Percentiles rank a stretch among this genome's conserved stretches.
Conservation (phyloP, 805 yeast genomes). For the Candida argentea region DNA sequence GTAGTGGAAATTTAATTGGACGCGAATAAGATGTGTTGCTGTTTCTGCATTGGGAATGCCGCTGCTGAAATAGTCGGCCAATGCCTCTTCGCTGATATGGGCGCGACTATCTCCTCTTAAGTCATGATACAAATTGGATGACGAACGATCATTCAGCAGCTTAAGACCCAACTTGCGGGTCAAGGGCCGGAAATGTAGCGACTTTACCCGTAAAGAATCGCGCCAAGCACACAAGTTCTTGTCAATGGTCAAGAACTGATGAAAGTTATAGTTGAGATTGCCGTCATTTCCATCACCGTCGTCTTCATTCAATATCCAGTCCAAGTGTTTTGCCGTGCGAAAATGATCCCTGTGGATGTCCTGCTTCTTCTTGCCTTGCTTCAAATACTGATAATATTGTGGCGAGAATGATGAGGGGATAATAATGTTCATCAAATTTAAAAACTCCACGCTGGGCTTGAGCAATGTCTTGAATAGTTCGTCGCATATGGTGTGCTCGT, state of each 20-base stretch:
- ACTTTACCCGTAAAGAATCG: constrained; percentile 21
- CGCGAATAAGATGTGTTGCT: constrained; percentile 29
- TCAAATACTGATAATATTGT: constrained; percentile 33
- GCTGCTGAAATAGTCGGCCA: constrained; percentile 14
- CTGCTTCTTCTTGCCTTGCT: constrained; percentile 11
- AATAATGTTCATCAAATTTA: constrained; percentile 32
- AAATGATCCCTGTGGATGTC: constrained; percentile 14
- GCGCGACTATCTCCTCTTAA: constrained; percentile 11
- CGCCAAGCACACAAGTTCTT: constrained; percentile 33
- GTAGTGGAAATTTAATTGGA: constrained; percentile 36
- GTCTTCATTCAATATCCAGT: constrained; percentile 35
- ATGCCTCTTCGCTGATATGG: constrained; percentile 5
- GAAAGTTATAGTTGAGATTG: constrained; percentile 33
- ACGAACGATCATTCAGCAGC: constrained; percentile 10
- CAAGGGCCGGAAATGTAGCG: constrained; percentile 10
- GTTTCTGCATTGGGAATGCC: constrained; percentile 31
- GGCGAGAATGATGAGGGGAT: constrained; percentile 39
- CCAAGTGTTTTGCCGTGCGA: constrained; percentile 15
- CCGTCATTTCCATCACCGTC: constrained; percentile 41
- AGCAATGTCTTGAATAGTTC: constrained; percentile 25
- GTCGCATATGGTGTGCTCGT: constrained; percentile 14
- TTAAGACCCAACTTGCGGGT: constrained; percentile 18
- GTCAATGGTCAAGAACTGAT: constrained; percentile 33
- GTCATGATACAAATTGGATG: constrained; percentile 22
- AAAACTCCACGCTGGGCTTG: constrained; percentile 33